A percentile compares a stretch with the other conserved stretches of the same genome.
Evolutionary conservation across 257 asterid genomes (phyloP).

Genomic region (Cinchona pubescens): DNA sequence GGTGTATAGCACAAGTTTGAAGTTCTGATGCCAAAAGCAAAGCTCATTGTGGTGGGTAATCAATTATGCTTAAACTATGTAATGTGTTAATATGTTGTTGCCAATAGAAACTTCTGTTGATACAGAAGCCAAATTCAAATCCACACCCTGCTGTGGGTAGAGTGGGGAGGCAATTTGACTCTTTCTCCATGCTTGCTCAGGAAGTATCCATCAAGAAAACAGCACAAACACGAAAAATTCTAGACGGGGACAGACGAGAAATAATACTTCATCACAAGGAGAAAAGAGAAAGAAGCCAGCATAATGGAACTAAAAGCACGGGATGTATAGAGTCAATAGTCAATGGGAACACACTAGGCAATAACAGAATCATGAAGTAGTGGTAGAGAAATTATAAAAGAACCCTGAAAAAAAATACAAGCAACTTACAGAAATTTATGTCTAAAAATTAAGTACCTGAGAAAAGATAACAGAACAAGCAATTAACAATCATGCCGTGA

Average conservation of each 20-base stretch:
- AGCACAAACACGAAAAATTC: background rate
- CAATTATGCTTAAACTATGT: background rate
- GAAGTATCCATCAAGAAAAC: background rate
- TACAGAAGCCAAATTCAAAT: background rate
- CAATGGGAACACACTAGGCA: background rate
- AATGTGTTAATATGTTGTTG: background rate
- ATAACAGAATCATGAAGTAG: background rate
- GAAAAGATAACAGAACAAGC: background rate
- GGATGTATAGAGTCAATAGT: background rate
- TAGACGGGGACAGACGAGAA: background rate
- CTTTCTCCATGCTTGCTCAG: background rate
- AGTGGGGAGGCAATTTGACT: background rate
- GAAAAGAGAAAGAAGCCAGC: background rate
- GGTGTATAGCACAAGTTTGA: background rate
- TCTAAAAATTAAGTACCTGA: background rate
- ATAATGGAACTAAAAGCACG: background rate
- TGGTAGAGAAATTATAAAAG: background rate
- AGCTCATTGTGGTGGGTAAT: background rate
- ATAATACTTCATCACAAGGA: background rate
- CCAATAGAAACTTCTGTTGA: background rate
- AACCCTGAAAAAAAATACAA: background rate
- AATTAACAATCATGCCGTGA: background rate
- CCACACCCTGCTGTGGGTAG: no score
- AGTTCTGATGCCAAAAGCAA: background rate
- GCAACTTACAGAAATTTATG: background rate